Conservation (phyloP, 2,329 filamentous ascomycete species). For the Hymenoscyphus albidus region DNA sequence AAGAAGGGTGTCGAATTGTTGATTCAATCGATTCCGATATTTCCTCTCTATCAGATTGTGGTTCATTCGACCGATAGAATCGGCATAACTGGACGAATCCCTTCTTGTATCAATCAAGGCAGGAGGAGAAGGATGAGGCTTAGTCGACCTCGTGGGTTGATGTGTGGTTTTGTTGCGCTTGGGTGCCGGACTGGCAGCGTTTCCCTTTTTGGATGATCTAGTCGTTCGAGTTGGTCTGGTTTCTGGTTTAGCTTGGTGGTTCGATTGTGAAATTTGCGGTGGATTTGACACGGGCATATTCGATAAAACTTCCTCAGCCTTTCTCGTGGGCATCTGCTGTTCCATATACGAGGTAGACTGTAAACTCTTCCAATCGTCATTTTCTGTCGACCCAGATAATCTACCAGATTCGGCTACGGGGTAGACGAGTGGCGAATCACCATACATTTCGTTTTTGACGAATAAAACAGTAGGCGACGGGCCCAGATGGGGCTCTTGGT, state of each 20-base stretch:
- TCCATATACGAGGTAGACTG: background rate
- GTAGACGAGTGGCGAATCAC: background rate
- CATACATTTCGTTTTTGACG: background rate
- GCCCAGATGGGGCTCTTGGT: background rate
- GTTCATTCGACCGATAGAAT: constrained; percentile 6
- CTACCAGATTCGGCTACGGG: background rate
- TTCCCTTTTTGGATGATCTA: constrained; percentile 3
- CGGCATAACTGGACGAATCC: background rate
- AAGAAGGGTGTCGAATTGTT: constrained; percentile 19
- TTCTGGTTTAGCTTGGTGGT: background rate
- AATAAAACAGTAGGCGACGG: background rate
- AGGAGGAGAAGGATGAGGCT: background rate
- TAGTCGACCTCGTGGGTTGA: background rate
- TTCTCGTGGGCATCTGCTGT: background rate
- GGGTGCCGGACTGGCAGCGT: background rate
- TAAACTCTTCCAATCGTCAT: background rate
- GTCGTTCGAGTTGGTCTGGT: background rate
- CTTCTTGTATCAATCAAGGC: background rate
- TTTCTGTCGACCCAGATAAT: background rate
- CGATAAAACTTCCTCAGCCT: background rate
- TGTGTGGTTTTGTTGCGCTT: background rate
- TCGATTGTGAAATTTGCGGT: background rate
- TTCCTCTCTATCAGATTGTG: constrained; percentile 21
- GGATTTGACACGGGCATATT: background rate
- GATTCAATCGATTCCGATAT: constrained; percentile 20